Evolutionary conservation across 495 filamentous ascomycete genomes (phyloP), one percentile per base, ranked within the genome.

Genomic region (Bacidia rubella): DNA sequence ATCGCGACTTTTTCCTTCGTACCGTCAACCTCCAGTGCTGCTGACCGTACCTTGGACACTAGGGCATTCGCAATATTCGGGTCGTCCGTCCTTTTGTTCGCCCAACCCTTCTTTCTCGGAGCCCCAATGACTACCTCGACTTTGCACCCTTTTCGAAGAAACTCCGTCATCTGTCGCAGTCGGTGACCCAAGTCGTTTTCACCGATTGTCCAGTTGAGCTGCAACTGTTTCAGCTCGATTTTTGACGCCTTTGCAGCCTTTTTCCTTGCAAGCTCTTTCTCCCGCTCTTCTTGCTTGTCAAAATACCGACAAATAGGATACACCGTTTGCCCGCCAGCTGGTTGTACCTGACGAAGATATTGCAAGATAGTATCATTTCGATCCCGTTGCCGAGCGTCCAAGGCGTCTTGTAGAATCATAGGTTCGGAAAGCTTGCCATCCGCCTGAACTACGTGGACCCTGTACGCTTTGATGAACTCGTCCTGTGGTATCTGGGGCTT

Each of bases 141-240:
- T 59, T 64, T 73, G 29, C 68, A 60, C 2, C 84, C 84, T 57
- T 85, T 81, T 7, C 63, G 63, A 56, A 90, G 57, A 55, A 89
- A 90, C 43, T 57, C 66, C 47, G 66, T 65, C 62, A 89, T 56
- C 65, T 78, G 73, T 42, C 71, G 70, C 58, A 84, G 51, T 45
- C 77, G 74, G 61, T 85, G 80, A 2, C 58, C 57, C 22, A 88
- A 66, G 65, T 90, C 85, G 64, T 85, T 70, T 10, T 62, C 56
- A 50, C 78, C 79, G 56, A 90, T 88, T 23, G 82, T 79, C 88
- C 88, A 95, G 65, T 87, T 87, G 55, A 95, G 22, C 68, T 94
- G 88, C 15, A 95, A 61, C 61, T 83, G 79, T 70, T 95, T 93
- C 4, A 63, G 55, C 11, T 59, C 43, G 11, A 35, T 49, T 44